Conservation (phyloP, 176 grass and related monocot genomes). For the Areca catechu region DNA sequence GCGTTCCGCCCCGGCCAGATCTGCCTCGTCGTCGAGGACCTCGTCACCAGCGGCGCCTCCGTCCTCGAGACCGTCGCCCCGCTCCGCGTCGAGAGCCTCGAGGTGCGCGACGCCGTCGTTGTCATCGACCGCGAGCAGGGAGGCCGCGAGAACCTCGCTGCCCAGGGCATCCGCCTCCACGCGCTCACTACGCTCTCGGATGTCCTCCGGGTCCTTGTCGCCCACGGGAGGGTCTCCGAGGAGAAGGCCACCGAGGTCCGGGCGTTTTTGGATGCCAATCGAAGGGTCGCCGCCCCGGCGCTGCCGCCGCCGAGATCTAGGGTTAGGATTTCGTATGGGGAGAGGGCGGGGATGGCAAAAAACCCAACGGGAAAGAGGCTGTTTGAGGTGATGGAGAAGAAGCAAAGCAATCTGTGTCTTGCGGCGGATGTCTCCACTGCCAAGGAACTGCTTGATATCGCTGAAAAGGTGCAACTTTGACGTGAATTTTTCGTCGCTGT, state of each 20-base stretch:
- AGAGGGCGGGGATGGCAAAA: constrained; percentile 41
- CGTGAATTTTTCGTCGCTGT: no score
- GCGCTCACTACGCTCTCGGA: constrained; percentile 72
- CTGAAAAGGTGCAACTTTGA: no score
- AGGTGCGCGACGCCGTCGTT: constrained; percentile 53
- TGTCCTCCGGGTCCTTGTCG: constrained; percentile 52
- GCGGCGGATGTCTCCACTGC: constrained; percentile 83
- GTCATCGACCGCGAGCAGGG: constrained; percentile 91
- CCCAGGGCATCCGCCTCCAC: constrained; percentile 58
- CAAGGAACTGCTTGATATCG: no score
- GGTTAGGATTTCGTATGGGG: constrained; percentile 31
- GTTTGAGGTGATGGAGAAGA: constrained; percentile 80
- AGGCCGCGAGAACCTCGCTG: constrained; percentile 60
- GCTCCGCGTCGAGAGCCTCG: constrained; percentile 52
- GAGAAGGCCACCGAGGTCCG: constrained; percentile 76
- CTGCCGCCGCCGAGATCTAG: constrained; percentile 9
- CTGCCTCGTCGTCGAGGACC: constrained; percentile 79
- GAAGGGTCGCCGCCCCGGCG: constrained; percentile 54
- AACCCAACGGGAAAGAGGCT: constrained; percentile 75
- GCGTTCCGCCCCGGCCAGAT: constrained; percentile 36
- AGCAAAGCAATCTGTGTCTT: constrained; percentile 80
- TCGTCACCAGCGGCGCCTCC: constrained; percentile 86
- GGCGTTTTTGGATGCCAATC: constrained; percentile 68
- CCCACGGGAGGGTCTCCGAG: constrained; percentile 47
- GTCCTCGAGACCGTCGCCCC: constrained; percentile 67